Percentiles rank a stretch among this genome's conserved stretches.
Conservation (phyloP, 2,329 filamentous ascomycete species). For the Neonectria coccinea region DNA sequence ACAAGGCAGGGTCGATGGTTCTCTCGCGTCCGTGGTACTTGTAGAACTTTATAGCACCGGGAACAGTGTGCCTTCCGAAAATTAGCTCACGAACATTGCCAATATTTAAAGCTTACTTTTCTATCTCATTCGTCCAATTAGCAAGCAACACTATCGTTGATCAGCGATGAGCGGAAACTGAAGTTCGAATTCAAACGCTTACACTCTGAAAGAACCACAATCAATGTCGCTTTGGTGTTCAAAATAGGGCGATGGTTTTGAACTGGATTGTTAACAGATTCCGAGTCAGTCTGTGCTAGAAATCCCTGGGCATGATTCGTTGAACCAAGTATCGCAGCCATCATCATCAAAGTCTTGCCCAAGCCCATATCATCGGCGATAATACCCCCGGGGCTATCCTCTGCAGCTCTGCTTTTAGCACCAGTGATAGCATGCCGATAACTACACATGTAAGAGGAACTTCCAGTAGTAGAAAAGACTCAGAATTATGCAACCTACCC, state of each 20-base stretch:
- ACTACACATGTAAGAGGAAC: not conserved
- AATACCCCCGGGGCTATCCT: conserved; percentile 11
- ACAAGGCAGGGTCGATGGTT: not conserved
- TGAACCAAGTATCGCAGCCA: conserved; percentile 1
- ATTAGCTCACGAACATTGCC: not conserved
- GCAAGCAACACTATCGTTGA: not conserved
- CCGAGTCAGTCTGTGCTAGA: not conserved
- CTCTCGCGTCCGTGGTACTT: conserved; percentile 16
- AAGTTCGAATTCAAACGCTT: not conserved
- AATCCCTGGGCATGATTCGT: not conserved
- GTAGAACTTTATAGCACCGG: not conserved
- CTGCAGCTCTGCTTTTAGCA: conserved; percentile 1
- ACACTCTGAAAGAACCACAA: conserved; percentile 6
- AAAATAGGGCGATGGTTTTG: not conserved
- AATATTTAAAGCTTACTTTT: not conserved
- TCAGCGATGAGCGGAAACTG: not conserved
- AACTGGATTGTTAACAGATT: not conserved
- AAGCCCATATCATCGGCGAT: conserved; percentile 19
- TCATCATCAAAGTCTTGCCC: conserved; percentile 14
- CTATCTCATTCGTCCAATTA: conserved; percentile 1
- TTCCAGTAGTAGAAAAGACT: too few relatives aligned
- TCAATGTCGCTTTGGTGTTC: conserved; percentile 5
- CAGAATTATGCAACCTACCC: not conserved
- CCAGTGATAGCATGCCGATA: conserved; percentile 16
- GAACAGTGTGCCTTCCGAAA: not conserved